phyloP scores from a whole-genome alignment of 148 eudicot genomes.

The Bassia scoparia region DNA sequence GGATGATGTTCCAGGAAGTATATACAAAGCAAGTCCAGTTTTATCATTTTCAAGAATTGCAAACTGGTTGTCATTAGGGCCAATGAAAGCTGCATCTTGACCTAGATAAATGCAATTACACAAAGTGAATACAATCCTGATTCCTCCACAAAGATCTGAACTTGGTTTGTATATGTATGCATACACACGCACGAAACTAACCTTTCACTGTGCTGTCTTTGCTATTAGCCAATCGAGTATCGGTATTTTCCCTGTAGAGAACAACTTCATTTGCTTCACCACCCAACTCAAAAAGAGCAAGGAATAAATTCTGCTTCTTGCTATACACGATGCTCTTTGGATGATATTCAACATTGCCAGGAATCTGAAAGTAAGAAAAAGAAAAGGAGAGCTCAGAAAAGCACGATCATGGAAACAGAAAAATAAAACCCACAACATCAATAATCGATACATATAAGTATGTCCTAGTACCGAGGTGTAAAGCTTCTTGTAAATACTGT shows the following conservation, averaged over 20 bases:
- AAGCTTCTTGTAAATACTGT: slow-evolving; percentile 84
- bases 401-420: slow-evolving; percentile 18
- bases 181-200: slow-evolving; percentile 2
- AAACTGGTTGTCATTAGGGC: slow-evolving; percentile 76
- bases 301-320: slow-evolving; percentile 82
- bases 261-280: slow-evolving; percentile 72
- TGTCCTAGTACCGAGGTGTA: slow-evolving; percentile 53
- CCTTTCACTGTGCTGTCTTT: slow-evolving; percentile 80
- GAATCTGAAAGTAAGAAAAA: slow-evolving; percentile 55
- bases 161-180: slow-evolving; percentile 8
- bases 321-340: slow-evolving; percentile 67
- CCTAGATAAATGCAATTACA: slow-evolving; percentile 40
- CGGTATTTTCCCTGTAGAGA: slow-evolving; percentile 85
- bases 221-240: slow-evolving; percentile 57
- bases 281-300: slow-evolving; percentile 75
- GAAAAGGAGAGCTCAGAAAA: slow-evolving; percentile 10
- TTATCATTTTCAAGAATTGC: slow-evolving; percentile 92
- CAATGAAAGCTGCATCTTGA: slow-evolving; percentile 91
- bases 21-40: slow-evolving; percentile 72
- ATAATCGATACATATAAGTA: not conserved
- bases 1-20: slow-evolving; percentile 69
- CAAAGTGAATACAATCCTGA: not conserved
- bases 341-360: slow-evolving; percentile 68
- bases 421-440: slow-evolving; percentile 2
- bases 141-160: slow-evolving; percentile 8